Base-by-base conservation (phyloP, 352 stramenopile species). In the Thalassiosira livingstoniorum region DNA sequence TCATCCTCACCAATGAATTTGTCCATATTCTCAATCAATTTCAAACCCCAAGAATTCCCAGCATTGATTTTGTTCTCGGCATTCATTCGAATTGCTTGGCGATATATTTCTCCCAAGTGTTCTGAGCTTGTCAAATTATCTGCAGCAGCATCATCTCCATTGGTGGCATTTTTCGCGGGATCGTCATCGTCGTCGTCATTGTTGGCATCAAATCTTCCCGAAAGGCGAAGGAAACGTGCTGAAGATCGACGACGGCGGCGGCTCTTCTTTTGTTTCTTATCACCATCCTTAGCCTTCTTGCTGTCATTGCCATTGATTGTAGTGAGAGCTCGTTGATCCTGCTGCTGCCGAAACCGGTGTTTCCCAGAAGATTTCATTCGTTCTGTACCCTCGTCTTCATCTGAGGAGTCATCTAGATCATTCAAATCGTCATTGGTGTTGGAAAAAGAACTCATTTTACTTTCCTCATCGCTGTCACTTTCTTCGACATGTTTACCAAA, bases 1-100 rank as follows among this genome's bases (percentile, higher is more conserved):
- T 73, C 73, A 37, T 88, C 87, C 11, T 85, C 77, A 32, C 78
- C 87, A 3, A 99, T 90, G 70, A 98, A 97, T 60, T 97, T 95
- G 68, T 98, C 95, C 93, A 99, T 98, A 89, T 99, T 97, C 78
- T 99, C 97, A 88, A 99, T 99, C 64, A 99, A 81, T 67, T 97
- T 92, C 63, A 98, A 90, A 58, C 95, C 97, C 97, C 97, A 99
- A 74, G 96, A 97, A 89, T 99, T 99, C 74, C 97, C 97, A 42
- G 96, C 94, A 82, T 98, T 99, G 86, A 99, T 98, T 95, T 98
- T 98, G 92, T 98, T 93, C 74, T 94, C 85, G 1, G 89, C 89
- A 82, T 93, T 94, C 87, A 95, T 89, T 25, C 83, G 84, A 85
- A 95, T 94, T 0, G 84, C 89, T 51, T 90, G 83, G 45, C 84